These are phyloP conservation scores for Marchantia polymorpha DNA, from an alignment of 225 moss, liverwort and hornwort species.

Conservation along the genomic window DNA sequence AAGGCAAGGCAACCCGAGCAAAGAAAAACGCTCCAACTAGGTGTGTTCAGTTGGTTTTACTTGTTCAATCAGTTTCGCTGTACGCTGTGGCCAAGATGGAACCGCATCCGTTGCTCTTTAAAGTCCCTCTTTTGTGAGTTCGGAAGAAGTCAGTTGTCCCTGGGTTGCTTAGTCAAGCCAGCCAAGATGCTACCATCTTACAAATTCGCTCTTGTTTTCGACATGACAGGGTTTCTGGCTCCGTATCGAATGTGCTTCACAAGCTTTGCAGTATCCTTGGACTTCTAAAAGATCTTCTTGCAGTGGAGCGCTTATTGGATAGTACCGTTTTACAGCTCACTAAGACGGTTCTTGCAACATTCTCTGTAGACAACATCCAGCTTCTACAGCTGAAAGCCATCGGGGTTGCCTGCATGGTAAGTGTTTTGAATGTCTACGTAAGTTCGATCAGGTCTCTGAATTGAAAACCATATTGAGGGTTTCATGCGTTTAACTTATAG, in stretches of 20 bases:
- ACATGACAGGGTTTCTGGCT: conserved; percentile 54
- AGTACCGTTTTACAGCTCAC: conserved; percentile 76
- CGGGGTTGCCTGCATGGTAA: conserved; percentile 79
- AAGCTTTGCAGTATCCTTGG: conserved; percentile 91
- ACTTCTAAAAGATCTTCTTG: conserved; percentile 79
- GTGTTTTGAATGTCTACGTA: not conserved
- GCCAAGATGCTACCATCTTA: not conserved
- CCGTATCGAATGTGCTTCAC: conserved; percentile 72
- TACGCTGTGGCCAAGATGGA: not conserved
- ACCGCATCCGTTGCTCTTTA: not conserved
- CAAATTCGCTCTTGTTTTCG: not conserved
- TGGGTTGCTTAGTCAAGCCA: not conserved
- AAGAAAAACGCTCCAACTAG: conserved; percentile 58
- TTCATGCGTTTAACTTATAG: no score
- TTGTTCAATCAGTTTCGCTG: not conserved
- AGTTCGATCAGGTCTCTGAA: no score
- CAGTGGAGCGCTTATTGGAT: conserved; percentile 72
- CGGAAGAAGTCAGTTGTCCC: not conserved
- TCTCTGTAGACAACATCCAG: conserved; percentile 89
- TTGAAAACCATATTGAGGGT: no score
- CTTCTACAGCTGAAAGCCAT: conserved; percentile 91
- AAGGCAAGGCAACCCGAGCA: conserved; percentile 51
- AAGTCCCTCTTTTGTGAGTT: not conserved
- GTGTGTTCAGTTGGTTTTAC: conserved; percentile 35
- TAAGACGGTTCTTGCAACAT: conserved; percentile 75